Percentiles rank a stretch among this genome's conserved stretches.
Conservation (phyloP, 495 filamentous ascomycete species). For the Neurospora discreta region DNA sequence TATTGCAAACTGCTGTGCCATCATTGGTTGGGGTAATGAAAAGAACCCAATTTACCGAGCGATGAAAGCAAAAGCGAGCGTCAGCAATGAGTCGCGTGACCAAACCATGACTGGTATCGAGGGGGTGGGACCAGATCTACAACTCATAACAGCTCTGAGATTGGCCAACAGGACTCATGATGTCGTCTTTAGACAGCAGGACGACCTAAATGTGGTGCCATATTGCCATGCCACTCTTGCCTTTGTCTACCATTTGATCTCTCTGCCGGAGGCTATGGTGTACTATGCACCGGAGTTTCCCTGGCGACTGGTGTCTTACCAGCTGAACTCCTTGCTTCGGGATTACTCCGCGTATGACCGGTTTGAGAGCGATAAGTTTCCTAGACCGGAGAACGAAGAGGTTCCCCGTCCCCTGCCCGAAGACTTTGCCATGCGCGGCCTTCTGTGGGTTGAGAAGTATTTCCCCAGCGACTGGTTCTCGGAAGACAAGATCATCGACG, state of each 20-base stretch:
- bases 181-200: constrained; percentile 47
- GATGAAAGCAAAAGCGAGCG: constrained; percentile 10
- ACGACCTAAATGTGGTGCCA: constrained; percentile 55
- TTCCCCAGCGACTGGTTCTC: constrained; percentile 63
- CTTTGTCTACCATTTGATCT: constrained; percentile 53
- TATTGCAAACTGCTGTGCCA: constrained; percentile 34
- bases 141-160: constrained; percentile 17
- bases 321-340: constrained; percentile 53
- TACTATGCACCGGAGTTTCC: constrained; percentile 40
- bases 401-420: constrained; percentile 59
- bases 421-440: constrained; percentile 70
- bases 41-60: constrained; percentile 23
- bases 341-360: constrained; percentile 31
- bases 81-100: constrained; percentile 6
- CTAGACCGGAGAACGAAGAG: constrained; percentile 36
- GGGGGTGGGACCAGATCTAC: constrained; percentile 5
- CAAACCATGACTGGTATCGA: constrained; percentile 9
- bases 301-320: constrained; percentile 51
- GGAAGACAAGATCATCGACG: constrained; percentile 59
- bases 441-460: constrained; percentile 58
- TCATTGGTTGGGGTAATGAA: constrained; percentile 28
- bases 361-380: constrained; percentile 43
- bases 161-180: constrained; percentile 24
- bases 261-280: constrained; percentile 38
- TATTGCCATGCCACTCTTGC: constrained; percentile 57